These are phyloP conservation scores for Ilex paraguariensis DNA, from an alignment of 305 asterid genomes.

Conservation along the genomic window DNA sequence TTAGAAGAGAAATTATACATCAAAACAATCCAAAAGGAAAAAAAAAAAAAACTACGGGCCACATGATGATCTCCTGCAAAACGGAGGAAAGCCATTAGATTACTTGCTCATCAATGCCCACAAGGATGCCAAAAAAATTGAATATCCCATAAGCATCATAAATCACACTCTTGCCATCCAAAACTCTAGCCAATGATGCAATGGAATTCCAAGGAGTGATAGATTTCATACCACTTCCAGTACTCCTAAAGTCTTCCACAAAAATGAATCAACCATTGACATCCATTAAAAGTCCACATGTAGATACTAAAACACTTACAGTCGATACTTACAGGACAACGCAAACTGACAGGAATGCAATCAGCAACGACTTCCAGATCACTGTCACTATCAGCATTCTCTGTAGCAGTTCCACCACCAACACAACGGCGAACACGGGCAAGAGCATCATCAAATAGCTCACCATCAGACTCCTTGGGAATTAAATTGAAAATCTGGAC, in stretches of 20 bases:
- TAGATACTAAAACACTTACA: slow-evolving; percentile 9
- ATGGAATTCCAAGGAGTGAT: too few species aligned
- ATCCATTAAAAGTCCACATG: slow-evolving; percentile 3
- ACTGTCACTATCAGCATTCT: slow-evolving; percentile 95
- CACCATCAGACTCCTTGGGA: slow-evolving; percentile 88
- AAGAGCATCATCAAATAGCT: slow-evolving; percentile 85
- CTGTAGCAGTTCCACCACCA: slow-evolving; percentile 83
- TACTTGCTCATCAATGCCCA: too few species aligned
- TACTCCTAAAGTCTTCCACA: background rate
- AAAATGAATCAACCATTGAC: background rate
- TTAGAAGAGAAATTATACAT: too few species aligned
- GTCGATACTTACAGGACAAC: slow-evolving; percentile 82
- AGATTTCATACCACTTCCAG: too few species aligned
- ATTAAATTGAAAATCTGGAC: slow-evolving; percentile 71
- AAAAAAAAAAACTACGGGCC: too few species aligned
- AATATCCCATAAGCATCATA: too few species aligned
- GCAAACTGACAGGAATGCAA: slow-evolving; percentile 80
- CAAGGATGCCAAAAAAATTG: too few species aligned
- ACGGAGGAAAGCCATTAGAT: too few species aligned
- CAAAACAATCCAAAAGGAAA: too few species aligned
- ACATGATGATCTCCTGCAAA: too few species aligned
- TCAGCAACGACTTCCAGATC: slow-evolving; percentile 99
- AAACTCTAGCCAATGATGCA: too few species aligned
- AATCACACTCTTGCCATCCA: too few species aligned
- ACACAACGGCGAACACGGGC: slow-evolving; percentile 94